A percentile compares a stretch with the other conserved stretches of the same genome.
phyloP scores from a whole-genome alignment of 2,329 filamentous ascomycete species.

The Fusarium decemcellulare region DNA sequence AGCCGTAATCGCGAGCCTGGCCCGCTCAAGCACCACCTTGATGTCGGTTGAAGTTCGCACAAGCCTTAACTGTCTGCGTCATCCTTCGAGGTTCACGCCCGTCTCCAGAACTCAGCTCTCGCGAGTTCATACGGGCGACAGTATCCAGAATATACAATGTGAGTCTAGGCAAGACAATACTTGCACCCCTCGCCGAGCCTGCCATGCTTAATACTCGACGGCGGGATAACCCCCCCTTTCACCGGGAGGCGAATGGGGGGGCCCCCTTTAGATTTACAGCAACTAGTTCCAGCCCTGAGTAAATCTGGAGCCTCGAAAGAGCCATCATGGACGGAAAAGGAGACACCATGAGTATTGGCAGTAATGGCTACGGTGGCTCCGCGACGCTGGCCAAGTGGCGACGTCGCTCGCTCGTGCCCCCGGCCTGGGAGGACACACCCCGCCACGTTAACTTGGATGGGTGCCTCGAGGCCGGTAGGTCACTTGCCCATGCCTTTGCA shows the following conservation, averaged over 20 bases:
- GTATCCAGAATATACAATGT: slow-evolving; percentile 68
- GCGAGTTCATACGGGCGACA: slow-evolving; percentile 69
- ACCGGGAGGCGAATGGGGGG: slow-evolving; percentile 23
- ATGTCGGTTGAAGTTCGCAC: slow-evolving; percentile 72
- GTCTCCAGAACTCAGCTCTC: slow-evolving; percentile 69
- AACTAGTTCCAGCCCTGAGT: slow-evolving; percentile 39
- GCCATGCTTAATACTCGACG: slow-evolving; percentile 42
- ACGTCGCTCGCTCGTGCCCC: slow-evolving; percentile 65
- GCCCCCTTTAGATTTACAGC: slow-evolving; percentile 36
- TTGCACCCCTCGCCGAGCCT: slow-evolving; percentile 13
- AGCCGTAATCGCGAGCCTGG: slow-evolving; percentile 45
- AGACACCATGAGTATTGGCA: slow-evolving; percentile 37
- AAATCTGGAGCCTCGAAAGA: slow-evolving; percentile 30
- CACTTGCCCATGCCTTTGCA: slow-evolving; percentile 83
- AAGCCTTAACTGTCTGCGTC: slow-evolving; percentile 69
- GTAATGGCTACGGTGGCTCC: slow-evolving; percentile 24
- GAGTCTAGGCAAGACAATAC: slow-evolving; percentile 39
- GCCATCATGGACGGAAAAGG: slow-evolving; percentile 61
- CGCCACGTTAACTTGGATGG: slow-evolving; percentile 76
- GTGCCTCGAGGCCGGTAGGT: slow-evolving; percentile 78
- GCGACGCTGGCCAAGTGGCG: slow-evolving; percentile 47
- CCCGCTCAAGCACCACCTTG: slow-evolving; percentile 61
- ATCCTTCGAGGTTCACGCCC: slow-evolving; percentile 71
- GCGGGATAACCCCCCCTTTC: slow-evolving; percentile 29
- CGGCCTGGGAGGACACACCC: slow-evolving; percentile 68